Evolutionary conservation across 768 basidiomycete species (phyloP), one percentile per base, ranked within the genome.

Genomic region (Lentinula boryana): DNA sequence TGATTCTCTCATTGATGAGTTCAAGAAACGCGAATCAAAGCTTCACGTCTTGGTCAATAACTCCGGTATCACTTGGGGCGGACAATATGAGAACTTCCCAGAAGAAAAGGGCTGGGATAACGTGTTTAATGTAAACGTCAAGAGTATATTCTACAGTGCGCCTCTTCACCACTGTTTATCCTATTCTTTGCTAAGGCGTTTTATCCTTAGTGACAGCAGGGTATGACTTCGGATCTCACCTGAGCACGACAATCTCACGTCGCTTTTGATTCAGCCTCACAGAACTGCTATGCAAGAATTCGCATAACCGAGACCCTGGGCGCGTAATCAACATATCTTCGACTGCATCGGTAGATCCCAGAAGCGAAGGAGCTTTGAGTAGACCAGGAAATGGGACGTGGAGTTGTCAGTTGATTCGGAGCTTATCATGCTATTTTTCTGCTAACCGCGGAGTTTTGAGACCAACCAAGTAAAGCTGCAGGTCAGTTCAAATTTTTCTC

Each of bases 51-150:
- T 95, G 5, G 82, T 94, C 48, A 93, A 92, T 72, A 93, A 93
- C 72, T 88, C 88, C 8, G 92, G 91, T 6, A 84, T 84, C 31
- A 80, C 88, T 16, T 93, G 91, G 91, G 91, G 89, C 16, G 84
- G 86, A 7, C 78, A 84, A 0, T 90, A 80, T 69, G 75, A 82
- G 9, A 78, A 86, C 64, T 83, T 89, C 63, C 90, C 91, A 0
- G 91, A 93, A 71, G 84, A 84, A 65, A 86, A 85, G 64, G 92
- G 93, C 1, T 94, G 93, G 93, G 91, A 94, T 64, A 86, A 87
- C 38, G 78, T 94, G 41, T 82, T 93, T 69, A 82, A 84, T 21
- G 83, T 93, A 40, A 95, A 95, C 68, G 91, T 95, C 56, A 95
- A 94, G 76, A 85, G 85, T 62, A 77, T 89, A 46, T 94, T 91